Base-by-base conservation (phyloP, 164 flowering plant genomes). In the Tinospora cordifolia region DNA sequence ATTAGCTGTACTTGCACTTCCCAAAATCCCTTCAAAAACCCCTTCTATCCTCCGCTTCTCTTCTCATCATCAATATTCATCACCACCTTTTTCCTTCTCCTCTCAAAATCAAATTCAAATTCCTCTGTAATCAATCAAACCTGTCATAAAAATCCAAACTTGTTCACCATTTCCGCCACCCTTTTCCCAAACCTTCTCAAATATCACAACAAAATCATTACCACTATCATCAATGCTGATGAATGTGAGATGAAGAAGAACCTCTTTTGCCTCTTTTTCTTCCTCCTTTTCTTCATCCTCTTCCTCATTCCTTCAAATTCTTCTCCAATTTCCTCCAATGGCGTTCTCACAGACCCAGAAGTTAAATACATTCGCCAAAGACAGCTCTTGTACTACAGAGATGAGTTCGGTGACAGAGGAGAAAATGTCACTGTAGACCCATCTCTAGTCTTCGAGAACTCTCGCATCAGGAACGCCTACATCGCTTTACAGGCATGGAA, bases 401-500 rank as follows among this genome's bases (percentile, higher is more conserved):
- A 90, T 62, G 87, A 85, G 82, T 81, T 79, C 41, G 87, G 85
- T 13, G 89, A 89, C 72, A 49, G 90, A 46, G 90, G 88, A 15
- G 90, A 85, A 75, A 66, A 78, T 0, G 88, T 85, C 10, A 70
- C 80, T 0, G 84, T 87, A 9, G 93, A 88, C 69, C 89, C 96
- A 0, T 77, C 87, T 0, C 84, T 89, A 1, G 78, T 70, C 9
- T 94, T 94, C 72, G 89, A 83, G 21, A 94, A 90, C 70, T 67
- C 78, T 0, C 66, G 96, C 14, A 40, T 85, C 25, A 68, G 75
- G 15, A 74, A 72, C 58, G 98, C 98, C 15, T 94, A 90, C 85
- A 85, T 90, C 67, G 97, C 98, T 1, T 72, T 94, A 6, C 97
- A 92, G 73, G 88, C 98, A 3, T 90, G 89, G 95, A 94, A 91